Conservation (phyloP, 1,284 basidiomycete species). For the Thecaphora thlaspeos region DNA sequence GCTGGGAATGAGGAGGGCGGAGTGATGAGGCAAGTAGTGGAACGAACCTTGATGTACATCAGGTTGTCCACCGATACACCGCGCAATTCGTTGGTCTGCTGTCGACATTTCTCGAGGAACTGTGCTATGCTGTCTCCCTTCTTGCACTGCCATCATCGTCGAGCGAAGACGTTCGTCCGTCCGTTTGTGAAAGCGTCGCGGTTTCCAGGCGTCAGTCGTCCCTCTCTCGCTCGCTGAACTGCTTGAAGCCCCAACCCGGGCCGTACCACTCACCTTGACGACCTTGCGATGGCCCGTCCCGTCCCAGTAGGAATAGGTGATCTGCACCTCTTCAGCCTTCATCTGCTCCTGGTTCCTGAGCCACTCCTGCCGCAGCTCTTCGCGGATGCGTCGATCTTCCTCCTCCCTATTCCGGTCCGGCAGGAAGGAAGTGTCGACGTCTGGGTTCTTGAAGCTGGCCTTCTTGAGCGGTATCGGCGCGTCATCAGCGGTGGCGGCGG, state of each 20-base stretch:
- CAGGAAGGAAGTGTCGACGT: conserved; percentile 95
- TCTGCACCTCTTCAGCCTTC: conserved; percentile 84
- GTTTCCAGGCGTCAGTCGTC: too few species aligned
- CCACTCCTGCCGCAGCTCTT: conserved; percentile 87
- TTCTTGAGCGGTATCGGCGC: conserved; percentile 63
- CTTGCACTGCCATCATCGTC: conserved; percentile 70
- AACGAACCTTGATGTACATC: conserved; percentile 91
- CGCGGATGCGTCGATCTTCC: conserved; percentile 79
- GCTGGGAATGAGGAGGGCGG: not conserved
- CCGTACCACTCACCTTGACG: conserved; percentile 76
- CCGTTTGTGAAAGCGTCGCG: too few species aligned
- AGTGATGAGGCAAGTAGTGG: too few species aligned
- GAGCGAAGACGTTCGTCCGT: too few species aligned
- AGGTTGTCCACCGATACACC: conserved; percentile 89
- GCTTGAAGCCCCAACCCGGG: too few species aligned
- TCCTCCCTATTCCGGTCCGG: conserved; percentile 95
- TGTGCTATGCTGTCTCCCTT: conserved; percentile 90
- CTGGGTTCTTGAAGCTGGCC: conserved; percentile 78
- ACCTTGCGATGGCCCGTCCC: conserved; percentile 93
- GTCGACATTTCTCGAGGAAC: conserved; percentile 89
- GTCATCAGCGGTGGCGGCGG: not conserved
- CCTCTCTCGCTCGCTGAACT: too few species aligned
- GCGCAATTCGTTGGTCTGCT: conserved; percentile 86
- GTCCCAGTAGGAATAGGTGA: conserved; percentile 97
- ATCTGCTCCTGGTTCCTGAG: conserved; percentile 80